phyloP scores from a whole-genome alignment of 768 basidiomycete species.

The Lactarius vividus region DNA sequence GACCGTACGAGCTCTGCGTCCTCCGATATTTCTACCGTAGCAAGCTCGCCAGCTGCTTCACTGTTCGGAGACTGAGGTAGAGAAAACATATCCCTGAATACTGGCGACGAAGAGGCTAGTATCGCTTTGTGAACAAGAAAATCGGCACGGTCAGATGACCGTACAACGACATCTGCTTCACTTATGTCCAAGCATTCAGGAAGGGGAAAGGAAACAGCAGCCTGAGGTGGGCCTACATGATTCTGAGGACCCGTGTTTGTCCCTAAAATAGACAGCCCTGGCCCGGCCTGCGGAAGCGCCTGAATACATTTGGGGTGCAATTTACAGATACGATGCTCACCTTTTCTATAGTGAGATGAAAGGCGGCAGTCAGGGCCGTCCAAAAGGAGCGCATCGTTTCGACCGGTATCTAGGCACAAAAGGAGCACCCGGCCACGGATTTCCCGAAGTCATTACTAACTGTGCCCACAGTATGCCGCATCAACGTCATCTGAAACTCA shows the following conservation, averaged over 20 bases:
- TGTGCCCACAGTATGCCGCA: not conserved
- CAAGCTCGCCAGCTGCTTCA: not conserved
- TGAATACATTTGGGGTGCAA: not conserved
- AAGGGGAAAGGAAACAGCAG: constrained; percentile 31
- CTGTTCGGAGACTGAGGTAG: constrained; percentile 31
- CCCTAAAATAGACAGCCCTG: not conserved
- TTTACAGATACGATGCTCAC: not conserved
- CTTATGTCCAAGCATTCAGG: constrained; percentile 1
- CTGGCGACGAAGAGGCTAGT: constrained; percentile 32
- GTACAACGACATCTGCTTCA: not conserved
- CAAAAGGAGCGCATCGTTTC: not conserved
- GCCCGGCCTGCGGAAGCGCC: not conserved
- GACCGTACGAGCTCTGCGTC: constrained; percentile 17
- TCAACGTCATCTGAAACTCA: constrained; percentile 1
- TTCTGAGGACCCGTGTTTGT: not conserved
- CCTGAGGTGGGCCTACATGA: not conserved
- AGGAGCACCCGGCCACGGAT: not conserved
- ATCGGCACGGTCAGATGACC: not conserved
- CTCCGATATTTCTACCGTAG: constrained; percentile 25
- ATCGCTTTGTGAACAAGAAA: not conserved
- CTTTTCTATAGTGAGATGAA: not conserved
- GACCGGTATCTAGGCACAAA: not conserved
- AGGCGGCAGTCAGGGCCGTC: not conserved
- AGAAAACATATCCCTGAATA: constrained; percentile 37
- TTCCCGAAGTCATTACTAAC: not conserved